These are phyloP conservation scores for Wickerhamomyces sp. DNA, from an alignment of 1,139 yeast species.

Conservation along the genomic window DNA sequence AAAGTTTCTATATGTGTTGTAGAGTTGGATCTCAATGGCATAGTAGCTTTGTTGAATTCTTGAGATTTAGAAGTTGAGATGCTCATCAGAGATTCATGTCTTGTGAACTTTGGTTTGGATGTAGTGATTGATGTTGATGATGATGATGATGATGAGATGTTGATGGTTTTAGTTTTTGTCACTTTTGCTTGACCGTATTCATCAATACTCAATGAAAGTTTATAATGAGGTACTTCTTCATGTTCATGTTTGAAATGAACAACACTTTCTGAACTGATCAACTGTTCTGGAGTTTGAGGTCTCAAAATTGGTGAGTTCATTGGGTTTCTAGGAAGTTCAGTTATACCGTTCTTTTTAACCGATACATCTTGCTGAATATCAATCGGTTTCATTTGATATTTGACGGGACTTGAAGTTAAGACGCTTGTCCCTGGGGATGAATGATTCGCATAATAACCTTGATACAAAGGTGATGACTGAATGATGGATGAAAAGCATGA, in stretches of 20 bases:
- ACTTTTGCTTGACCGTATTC: slow-evolving; percentile 22
- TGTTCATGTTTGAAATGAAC: background rate
- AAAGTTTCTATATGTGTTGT: background rate
- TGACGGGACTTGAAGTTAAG: slow-evolving; percentile 20
- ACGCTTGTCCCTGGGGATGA: slow-evolving; percentile 19
- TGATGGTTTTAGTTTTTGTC: slow-evolving; percentile 9
- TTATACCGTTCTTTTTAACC: slow-evolving; percentile 2
- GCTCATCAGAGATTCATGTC: slow-evolving; percentile 17
- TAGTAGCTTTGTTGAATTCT: background rate
- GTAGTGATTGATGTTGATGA: too few species aligned
- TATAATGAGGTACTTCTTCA: slow-evolving; percentile 5
- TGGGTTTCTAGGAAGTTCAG: slow-evolving; percentile 18
- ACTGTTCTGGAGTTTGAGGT: background rate
- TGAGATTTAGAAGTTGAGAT: slow-evolving; percentile 2
- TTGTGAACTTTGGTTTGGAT: slow-evolving; percentile 11
- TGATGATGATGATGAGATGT: background rate
- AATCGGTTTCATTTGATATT: slow-evolving; percentile 22
- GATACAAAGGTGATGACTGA: slow-evolving; percentile 24
- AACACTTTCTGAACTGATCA: too few species aligned
- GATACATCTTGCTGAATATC: slow-evolving; percentile 6
- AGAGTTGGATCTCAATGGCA: slow-evolving; percentile 7
- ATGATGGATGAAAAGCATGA: slow-evolving; percentile 24
- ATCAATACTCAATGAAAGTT: slow-evolving; percentile 17
- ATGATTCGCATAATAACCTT: slow-evolving; percentile 22
- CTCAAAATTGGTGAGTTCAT: slow-evolving; percentile 15